Conservation (phyloP, 768 basidiomycete genomes). For the Phylloporus scabripes region DNA sequence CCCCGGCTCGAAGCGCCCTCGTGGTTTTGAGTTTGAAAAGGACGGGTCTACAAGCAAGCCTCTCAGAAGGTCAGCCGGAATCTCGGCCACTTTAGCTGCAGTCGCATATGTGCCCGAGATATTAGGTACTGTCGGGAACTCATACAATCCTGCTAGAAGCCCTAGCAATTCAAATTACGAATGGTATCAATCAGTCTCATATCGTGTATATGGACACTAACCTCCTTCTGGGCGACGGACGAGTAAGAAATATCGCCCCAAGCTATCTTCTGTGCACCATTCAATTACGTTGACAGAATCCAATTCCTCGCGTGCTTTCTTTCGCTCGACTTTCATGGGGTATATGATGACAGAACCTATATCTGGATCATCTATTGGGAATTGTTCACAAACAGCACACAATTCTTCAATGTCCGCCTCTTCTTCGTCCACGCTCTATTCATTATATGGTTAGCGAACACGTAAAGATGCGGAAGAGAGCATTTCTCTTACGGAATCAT, state of each 20-base stretch:
- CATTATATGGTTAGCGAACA: background rate
- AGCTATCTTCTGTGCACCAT: constrained; percentile 45
- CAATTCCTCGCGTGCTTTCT: constrained; percentile 78
- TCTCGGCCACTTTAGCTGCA: constrained; percentile 27
- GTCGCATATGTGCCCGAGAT: constrained; percentile 40
- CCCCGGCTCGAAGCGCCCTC: background rate
- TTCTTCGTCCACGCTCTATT: constrained; percentile 4
- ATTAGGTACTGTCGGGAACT: constrained; percentile 70
- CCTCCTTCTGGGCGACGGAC: constrained; percentile 81
- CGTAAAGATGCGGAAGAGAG: background rate
- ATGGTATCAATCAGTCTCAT: background rate
- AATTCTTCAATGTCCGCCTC: constrained; percentile 69
- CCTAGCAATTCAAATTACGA: constrained; percentile 41
- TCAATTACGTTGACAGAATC: constrained; percentile 85
- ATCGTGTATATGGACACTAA: constrained; percentile 28
- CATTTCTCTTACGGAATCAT: constrained; percentile 7
- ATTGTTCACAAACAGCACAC: constrained; percentile 62
- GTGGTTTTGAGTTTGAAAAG: constrained; percentile 3
- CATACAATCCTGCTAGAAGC: constrained; percentile 83
- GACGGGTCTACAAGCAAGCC: constrained; percentile 35
- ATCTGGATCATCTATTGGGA: constrained; percentile 30
- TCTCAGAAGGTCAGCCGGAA: constrained; percentile 35
- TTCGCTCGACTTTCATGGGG: constrained; percentile 82
- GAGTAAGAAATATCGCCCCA: constrained; percentile 63
- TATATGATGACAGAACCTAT: constrained; percentile 56